Conservation (phyloP, 495 filamentous ascomycete genomes). For the Neurospora discreta region DNA sequence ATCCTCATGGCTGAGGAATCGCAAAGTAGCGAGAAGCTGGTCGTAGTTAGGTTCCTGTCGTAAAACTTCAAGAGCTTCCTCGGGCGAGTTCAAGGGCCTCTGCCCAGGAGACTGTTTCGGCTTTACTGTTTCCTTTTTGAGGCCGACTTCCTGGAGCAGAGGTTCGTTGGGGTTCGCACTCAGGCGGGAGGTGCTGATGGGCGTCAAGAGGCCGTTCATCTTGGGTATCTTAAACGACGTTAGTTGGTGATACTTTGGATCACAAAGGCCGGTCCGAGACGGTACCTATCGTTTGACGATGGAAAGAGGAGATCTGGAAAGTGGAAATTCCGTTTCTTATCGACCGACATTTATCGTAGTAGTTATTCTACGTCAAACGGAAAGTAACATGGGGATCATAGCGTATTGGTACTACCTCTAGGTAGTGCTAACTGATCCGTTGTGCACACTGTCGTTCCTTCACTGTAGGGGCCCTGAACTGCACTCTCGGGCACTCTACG, state of each 20-base stretch:
- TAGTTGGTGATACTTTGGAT: conserved; percentile 3
- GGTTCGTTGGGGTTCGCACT: not conserved
- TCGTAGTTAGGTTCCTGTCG: conserved; percentile 52
- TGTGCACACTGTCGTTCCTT: not conserved
- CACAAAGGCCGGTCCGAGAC: not conserved
- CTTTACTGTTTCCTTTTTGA: conserved; percentile 9
- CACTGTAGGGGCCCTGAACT: not conserved
- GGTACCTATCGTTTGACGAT: not conserved
- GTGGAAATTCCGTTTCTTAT: not conserved
- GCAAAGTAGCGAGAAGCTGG: conserved; percentile 40
- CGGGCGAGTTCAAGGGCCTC: conserved; percentile 26
- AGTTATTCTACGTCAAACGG: not conserved
- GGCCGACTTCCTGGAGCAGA: conserved; percentile 9
- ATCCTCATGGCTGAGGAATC: conserved; percentile 37
- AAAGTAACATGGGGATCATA: not conserved
- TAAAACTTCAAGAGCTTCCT: conserved; percentile 53
- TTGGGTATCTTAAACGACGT: not conserved
- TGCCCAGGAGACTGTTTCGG: conserved; percentile 1
- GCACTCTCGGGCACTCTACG: not conserved
- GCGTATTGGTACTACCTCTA: not conserved
- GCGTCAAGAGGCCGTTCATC: conserved; percentile 42
- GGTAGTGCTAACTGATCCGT: not conserved
- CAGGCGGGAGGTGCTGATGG: conserved; percentile 26
- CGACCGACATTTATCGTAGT: not conserved
- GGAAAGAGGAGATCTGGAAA: not conserved